Conservation (phyloP, 768 basidiomycete genomes). For the Phlebiopsis gigantea region DNA sequence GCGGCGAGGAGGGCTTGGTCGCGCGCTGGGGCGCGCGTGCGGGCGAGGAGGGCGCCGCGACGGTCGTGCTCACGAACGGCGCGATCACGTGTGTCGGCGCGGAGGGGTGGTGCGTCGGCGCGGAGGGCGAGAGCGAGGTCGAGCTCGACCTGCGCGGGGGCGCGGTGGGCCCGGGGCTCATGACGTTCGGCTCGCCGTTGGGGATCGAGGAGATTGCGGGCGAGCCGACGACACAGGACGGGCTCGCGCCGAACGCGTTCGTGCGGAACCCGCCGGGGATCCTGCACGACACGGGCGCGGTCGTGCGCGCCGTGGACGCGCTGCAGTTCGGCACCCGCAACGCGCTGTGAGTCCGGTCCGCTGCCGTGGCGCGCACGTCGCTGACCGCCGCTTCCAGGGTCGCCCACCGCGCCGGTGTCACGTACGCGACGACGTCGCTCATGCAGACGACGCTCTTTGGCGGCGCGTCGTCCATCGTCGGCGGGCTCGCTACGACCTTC, state of each 20-base stretch:
- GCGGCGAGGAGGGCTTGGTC: constrained; percentile 27
- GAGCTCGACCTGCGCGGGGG: constrained; percentile 68
- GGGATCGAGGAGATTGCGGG: constrained; percentile 64
- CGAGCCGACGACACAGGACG: constrained; percentile 71
- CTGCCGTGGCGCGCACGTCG: not conserved
- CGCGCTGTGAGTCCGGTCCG: constrained; percentile 50
- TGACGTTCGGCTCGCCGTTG: constrained; percentile 66
- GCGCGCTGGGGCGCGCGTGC: constrained; percentile 29
- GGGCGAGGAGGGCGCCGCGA: constrained; percentile 11
- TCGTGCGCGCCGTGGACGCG: constrained; percentile 71
- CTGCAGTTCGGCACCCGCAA: constrained; percentile 65
- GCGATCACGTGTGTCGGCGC: constrained; percentile 33
- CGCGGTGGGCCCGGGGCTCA: constrained; percentile 59
- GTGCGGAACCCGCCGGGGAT: constrained; percentile 40
- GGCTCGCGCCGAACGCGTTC: constrained; percentile 52
- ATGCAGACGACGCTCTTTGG: constrained; percentile 18
- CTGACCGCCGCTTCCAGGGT: constrained; percentile 35
- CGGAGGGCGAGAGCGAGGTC: constrained; percentile 31
- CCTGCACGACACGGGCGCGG: constrained; percentile 41
- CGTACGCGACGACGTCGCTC: constrained; percentile 37
- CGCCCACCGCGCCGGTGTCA: constrained; percentile 54
- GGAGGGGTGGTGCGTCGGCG: constrained; percentile 16
- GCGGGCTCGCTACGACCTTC: constrained; percentile 40
- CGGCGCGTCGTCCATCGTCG: constrained; percentile 27
- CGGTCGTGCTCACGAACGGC: constrained; percentile 36